These are phyloP conservation scores for Blastobotrys petasosporus DNA, from an alignment of 1,139 yeast species.

Conservation along the genomic window DNA sequence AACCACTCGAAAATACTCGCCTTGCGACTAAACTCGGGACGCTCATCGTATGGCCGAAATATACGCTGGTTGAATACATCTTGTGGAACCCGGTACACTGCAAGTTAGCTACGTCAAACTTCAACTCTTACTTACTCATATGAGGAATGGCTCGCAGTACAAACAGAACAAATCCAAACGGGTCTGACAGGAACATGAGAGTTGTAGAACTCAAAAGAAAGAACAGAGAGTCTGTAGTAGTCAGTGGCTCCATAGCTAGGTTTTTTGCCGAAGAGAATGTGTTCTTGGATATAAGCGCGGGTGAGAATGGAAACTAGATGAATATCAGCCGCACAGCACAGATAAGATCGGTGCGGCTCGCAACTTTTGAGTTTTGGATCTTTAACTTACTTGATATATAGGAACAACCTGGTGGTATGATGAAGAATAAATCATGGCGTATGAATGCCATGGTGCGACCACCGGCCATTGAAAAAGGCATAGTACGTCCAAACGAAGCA, in stretches of 20 bases:
- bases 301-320: no score
- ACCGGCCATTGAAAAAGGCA: no score
- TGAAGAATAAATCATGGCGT: no score
- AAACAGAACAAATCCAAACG: constrained; percentile 6
- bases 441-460: no score
- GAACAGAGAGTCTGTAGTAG: constrained; percentile 16
- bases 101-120: neutral
- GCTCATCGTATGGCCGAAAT: constrained; percentile 22
- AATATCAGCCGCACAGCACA: no score
- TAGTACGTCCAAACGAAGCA: no score
- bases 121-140: constrained; percentile 5
- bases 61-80: constrained; percentile 20
- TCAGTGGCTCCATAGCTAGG: constrained; percentile 19
- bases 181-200: constrained; percentile 7
- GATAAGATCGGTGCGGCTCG: neutral
- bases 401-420: no score
- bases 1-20: constrained; percentile 26
- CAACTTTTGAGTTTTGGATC: neutral
- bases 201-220: constrained; percentile 11
- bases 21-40: constrained; percentile 24
- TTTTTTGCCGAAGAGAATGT: neutral
- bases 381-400: neutral
- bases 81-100: constrained; percentile 20
- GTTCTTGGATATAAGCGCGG: neutral
- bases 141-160: constrained; percentile 9